Evolutionary conservation across 495 filamentous ascomycete genomes (phyloP).

Genomic region (Penicillium angulare): DNA sequence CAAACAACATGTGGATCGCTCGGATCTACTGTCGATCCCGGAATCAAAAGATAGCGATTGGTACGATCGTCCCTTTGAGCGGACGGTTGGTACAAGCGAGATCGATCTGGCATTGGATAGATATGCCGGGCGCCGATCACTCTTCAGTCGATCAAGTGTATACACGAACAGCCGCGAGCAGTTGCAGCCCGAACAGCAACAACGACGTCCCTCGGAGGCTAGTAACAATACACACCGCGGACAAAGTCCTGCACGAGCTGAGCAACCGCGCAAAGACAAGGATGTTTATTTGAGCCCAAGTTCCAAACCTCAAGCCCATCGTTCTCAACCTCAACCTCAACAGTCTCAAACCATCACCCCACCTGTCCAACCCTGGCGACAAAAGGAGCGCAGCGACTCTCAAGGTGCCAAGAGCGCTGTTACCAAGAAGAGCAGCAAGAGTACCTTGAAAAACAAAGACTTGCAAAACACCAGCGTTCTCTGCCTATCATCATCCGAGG

Average conservation of each 20-base stretch:
- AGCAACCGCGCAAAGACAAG: constrained; percentile 19
- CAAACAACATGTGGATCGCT: constrained; percentile 15
- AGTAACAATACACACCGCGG: constrained; percentile 15
- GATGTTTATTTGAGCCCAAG: constrained; percentile 20
- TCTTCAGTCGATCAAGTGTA: constrained; percentile 25
- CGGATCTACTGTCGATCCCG: constrained; percentile 21
- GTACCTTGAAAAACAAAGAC: constrained; percentile 44
- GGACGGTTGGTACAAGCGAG: constrained; percentile 36
- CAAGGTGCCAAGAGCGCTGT: constrained; percentile 16
- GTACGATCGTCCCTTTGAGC: constrained; percentile 30
- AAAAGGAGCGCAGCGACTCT: background rate
- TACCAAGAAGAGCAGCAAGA: constrained; percentile 44
- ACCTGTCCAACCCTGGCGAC: constrained; percentile 3
- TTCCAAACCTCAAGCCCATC: constrained; percentile 1
- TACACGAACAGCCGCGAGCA: constrained; percentile 28
- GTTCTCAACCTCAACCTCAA: too few relatives aligned
- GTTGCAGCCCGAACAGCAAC: constrained; percentile 17
- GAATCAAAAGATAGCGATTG: constrained; percentile 25
- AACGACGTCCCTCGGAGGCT: constrained; percentile 18
- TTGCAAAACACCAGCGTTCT: constrained; percentile 53
- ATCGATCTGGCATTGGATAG: constrained; percentile 39
- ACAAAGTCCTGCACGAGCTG: constrained; percentile 20
- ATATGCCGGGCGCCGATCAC: constrained; percentile 27
- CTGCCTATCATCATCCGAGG: constrained; percentile 57
- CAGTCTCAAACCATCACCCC: constrained; percentile 11